Conservation (phyloP, 2,329 filamentous ascomycete species). For the Acrocalymma vagum region DNA sequence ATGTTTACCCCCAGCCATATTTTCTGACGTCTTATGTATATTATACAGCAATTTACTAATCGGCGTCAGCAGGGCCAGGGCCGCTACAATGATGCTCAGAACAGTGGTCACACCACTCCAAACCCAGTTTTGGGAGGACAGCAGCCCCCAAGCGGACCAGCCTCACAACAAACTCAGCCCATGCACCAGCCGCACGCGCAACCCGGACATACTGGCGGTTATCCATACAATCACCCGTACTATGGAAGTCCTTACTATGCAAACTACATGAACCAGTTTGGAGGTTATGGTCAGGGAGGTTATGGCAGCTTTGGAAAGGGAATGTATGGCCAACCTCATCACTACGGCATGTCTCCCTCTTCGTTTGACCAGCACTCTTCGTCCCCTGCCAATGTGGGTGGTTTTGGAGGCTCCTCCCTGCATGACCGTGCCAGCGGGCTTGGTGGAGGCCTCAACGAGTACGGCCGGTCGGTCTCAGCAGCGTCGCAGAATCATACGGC, state of each 20-base stretch:
- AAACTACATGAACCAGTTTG: constrained; percentile 71
- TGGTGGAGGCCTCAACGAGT: constrained; percentile 64
- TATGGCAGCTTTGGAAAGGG: constrained; percentile 64
- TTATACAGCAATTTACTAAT: constrained; percentile 22
- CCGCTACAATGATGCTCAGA: constrained; percentile 78
- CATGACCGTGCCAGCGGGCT: constrained; percentile 57
- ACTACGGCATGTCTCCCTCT: constrained; percentile 65
- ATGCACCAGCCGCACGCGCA: constrained; percentile 62
- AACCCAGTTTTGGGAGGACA: constrained; percentile 74
- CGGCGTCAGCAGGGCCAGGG: constrained; percentile 61
- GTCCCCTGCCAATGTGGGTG: constrained; percentile 67
- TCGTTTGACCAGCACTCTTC: constrained; percentile 71
- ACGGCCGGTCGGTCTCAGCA: constrained; percentile 67
- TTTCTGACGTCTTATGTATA: constrained; percentile 3
- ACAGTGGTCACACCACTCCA: constrained; percentile 89
- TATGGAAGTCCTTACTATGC: constrained; percentile 70
- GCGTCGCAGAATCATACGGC: constrained; percentile 63
- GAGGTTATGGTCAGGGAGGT: constrained; percentile 58
- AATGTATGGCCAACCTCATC: constrained; percentile 71
- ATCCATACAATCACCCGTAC: constrained; percentile 64
- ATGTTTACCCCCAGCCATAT: constrained; percentile 28
- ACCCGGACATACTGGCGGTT: constrained; percentile 51
- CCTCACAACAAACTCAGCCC: constrained; percentile 53
- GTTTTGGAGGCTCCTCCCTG: constrained; percentile 57
- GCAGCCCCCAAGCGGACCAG: constrained; percentile 58